Conservation (phyloP, 208 protist species). For the Wallacemonas rigidus region DNA sequence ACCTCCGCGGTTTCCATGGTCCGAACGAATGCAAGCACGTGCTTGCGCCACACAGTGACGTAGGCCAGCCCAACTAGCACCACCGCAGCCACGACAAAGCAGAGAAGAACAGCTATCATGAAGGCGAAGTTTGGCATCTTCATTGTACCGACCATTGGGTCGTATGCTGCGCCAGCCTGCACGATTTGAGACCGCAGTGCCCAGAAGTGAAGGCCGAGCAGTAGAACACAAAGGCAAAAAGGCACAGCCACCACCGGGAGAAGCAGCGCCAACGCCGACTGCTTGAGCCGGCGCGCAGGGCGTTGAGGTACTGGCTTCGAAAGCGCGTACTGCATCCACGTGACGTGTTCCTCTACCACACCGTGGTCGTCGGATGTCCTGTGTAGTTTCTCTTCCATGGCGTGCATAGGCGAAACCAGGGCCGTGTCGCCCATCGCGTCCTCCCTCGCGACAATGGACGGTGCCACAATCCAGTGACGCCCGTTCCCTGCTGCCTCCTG, state of each 20-base stretch:
- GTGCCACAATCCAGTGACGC: constrained; percentile 8
- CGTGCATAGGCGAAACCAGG: background rate
- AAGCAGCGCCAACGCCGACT: background rate
- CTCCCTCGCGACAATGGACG: background rate
- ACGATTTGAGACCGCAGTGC: constrained; percentile 23
- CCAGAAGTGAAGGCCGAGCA: constrained; percentile 56
- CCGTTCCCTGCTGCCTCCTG: background rate
- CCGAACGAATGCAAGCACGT: constrained; percentile 1
- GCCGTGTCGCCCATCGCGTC: constrained; percentile 10
- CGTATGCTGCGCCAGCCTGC: background rate
- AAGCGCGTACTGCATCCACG: constrained; percentile 15
- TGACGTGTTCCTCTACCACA: background rate
- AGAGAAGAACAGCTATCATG: constrained; percentile 30
- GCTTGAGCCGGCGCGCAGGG: background rate
- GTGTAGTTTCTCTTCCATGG: constrained; percentile 2
- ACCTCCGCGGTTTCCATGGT: background rate
- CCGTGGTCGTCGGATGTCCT: background rate
- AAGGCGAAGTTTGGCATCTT: constrained; percentile 23
- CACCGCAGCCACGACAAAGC: constrained; percentile 24
- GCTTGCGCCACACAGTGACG: constrained; percentile 15
- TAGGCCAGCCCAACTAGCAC: constrained; percentile 12
- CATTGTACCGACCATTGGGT: constrained; percentile 26
- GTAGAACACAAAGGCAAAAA: constrained; percentile 23
- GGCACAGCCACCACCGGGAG: constrained; percentile 21
- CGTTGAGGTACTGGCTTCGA: constrained; percentile 5